Evolutionary conservation across 2,329 filamentous ascomycete genomes (phyloP).

Genomic region (Trichoderma endophyticum): DNA sequence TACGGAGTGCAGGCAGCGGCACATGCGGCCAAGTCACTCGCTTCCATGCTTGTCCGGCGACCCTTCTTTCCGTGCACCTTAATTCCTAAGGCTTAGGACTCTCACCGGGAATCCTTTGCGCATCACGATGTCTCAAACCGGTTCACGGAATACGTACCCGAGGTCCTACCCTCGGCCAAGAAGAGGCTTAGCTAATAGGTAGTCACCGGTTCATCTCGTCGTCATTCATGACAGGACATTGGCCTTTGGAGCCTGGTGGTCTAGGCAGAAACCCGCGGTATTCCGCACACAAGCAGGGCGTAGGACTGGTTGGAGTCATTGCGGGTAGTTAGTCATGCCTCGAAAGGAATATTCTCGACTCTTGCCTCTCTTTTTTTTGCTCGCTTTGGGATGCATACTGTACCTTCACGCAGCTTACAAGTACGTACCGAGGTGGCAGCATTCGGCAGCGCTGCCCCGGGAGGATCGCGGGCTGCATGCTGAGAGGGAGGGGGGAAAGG

Average conservation of each 20-base stretch:
- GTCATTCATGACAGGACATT: background rate
- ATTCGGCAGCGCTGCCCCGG: background rate
- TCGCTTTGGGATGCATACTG: background rate
- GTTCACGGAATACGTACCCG: background rate
- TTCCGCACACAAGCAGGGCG: background rate
- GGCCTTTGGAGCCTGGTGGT: background rate
- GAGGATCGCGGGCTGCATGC: background rate
- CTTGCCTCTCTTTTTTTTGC: background rate
- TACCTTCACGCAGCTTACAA: background rate
- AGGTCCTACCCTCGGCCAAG: background rate
- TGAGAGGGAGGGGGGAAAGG: background rate
- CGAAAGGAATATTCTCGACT: background rate
- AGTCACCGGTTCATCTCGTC: background rate
- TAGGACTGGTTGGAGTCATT: background rate
- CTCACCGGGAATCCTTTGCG: background rate
- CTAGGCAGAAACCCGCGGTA: slow-evolving; percentile 2
- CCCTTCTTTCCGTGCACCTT: background rate
- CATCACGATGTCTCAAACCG: background rate
- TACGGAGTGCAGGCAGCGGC: background rate
- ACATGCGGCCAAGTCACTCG: background rate
- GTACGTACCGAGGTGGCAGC: background rate
- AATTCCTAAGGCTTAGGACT: background rate
- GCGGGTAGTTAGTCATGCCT: background rate
- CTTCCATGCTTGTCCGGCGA: background rate
- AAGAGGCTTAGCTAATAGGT: background rate